These are phyloP conservation scores for Solanum hybrid DNA, from an alignment of 305 asterid species.

Conservation along the genomic window DNA sequence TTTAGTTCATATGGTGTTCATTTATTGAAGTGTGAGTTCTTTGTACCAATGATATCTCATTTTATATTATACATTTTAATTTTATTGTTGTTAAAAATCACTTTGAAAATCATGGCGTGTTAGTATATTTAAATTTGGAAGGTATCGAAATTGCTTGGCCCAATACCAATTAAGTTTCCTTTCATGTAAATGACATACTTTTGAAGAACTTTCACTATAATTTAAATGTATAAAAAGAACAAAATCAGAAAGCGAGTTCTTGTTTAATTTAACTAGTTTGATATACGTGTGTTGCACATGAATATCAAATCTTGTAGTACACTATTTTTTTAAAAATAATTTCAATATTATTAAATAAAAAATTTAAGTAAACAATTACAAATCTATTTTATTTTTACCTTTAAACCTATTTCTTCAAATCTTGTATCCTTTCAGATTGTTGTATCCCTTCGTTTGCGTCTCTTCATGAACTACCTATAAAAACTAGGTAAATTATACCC, in stretches of 20 bases:
- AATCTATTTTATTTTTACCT: background rate
- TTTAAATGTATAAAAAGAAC: no score
- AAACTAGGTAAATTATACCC: background rate
- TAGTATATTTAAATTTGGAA: background rate
- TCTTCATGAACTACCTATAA: background rate
- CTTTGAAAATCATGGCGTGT: background rate
- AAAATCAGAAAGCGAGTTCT: no score
- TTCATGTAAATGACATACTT: background rate
- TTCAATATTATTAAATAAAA: no score
- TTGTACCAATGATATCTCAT: background rate
- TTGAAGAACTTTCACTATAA: background rate
- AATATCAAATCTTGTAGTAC: background rate
- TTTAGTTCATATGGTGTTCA: background rate
- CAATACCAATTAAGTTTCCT: background rate
- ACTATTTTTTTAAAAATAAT: background rate
- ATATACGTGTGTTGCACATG: background rate
- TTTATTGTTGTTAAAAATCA: background rate
- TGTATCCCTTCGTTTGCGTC: background rate
- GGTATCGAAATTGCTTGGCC: background rate
- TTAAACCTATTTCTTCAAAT: background rate
- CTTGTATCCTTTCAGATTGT: background rate
- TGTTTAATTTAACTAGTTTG: background rate
- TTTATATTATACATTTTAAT: no score
- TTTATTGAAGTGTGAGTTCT: no score
- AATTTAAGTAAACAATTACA: background rate